phyloP scores from a whole-genome alignment of 441 rosid species.

The Melastoma candidum region DNA sequence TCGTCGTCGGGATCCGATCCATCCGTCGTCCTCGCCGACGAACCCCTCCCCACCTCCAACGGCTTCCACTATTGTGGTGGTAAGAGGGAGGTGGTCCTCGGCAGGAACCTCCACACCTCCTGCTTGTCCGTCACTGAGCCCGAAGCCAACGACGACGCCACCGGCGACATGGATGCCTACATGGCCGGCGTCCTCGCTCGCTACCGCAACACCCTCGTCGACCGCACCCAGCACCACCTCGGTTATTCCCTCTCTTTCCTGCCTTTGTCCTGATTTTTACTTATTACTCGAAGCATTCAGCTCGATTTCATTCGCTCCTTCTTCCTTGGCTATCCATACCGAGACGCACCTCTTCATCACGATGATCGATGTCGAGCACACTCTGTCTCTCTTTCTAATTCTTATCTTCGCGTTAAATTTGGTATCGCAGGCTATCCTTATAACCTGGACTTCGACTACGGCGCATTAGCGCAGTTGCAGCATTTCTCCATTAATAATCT shows the following conservation, averaged over 20 bases:
- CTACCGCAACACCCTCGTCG: slow-evolving; percentile 57
- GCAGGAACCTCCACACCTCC: slow-evolving; percentile 67
- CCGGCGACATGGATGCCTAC: slow-evolving; percentile 84
- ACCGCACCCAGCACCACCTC: slow-evolving; percentile 69
- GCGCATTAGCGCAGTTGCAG: slow-evolving; percentile 76
- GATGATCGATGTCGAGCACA: too few species aligned
- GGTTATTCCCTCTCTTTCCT: slow-evolving; percentile 27
- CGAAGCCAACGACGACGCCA: slow-evolving; percentile 61
- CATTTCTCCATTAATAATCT: slow-evolving; percentile 92
- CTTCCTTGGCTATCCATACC: slow-evolving; percentile 2
- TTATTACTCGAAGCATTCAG: too few species aligned
- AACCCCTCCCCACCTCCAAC: too few species aligned
- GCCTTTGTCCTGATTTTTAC: not conserved
- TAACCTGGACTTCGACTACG: slow-evolving; percentile 87
- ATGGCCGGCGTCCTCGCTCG: slow-evolving; percentile 90
- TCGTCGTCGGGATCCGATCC: too few species aligned
- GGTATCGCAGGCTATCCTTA: slow-evolving; percentile 68
- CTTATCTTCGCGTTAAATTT: not conserved
- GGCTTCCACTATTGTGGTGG: not conserved
- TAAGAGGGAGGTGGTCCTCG: slow-evolving; percentile 51
- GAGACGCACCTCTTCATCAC: too few species aligned
- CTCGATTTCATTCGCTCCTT: too few species aligned
- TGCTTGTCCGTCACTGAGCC: slow-evolving; percentile 80
- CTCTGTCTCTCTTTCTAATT: too few species aligned
- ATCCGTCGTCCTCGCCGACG: too few species aligned